Conservation (phyloP, 2,329 filamentous ascomycete genomes). For the Aspergillus phoenicis region DNA sequence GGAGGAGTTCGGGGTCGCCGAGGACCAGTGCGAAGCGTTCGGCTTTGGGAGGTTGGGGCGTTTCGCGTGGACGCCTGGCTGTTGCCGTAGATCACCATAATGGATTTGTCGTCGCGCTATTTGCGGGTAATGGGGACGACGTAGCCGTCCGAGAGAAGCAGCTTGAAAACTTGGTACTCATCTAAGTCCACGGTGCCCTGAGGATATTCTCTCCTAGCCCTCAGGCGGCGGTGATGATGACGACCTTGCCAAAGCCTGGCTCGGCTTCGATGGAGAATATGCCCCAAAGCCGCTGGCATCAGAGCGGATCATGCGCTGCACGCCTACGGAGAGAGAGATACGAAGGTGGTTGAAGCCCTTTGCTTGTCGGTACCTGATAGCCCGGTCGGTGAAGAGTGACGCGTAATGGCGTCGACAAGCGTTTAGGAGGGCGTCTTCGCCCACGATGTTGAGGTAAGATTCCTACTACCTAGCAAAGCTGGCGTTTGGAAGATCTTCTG, state of each 20-base stretch:
- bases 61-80: slow-evolving; percentile 22
- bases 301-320: slow-evolving; percentile 37
- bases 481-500: slow-evolving; percentile 44
- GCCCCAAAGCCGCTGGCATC: slow-evolving; percentile 41
- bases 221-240: slow-evolving; percentile 45
- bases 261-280: slow-evolving; percentile 49
- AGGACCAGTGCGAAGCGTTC: slow-evolving; percentile 39
- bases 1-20: slow-evolving; percentile 38
- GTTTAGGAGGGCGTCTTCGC: slow-evolving; percentile 33
- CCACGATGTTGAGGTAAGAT: slow-evolving; percentile 41
- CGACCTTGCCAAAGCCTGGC: slow-evolving; percentile 43
- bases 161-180: slow-evolving; percentile 45
- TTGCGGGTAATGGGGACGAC: slow-evolving; percentile 40
- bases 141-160: slow-evolving; percentile 30
- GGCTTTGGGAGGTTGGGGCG: slow-evolving; percentile 40
- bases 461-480: slow-evolving; percentile 47
- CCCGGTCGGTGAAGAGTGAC: slow-evolving; percentile 43
- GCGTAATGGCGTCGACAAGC: slow-evolving; percentile 44
- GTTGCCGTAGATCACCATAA: slow-evolving; percentile 42
- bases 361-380: slow-evolving; percentile 38
- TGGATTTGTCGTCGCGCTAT: slow-evolving; percentile 37
- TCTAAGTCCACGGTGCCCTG: slow-evolving; percentile 45
- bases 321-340: slow-evolving; percentile 26
- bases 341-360: slow-evolving; percentile 26
- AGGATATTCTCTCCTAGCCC: slow-evolving; percentile 45